These are phyloP conservation scores for Ogataea pini DNA, from an alignment of 805 yeast genomes.

Conservation along the genomic window DNA sequence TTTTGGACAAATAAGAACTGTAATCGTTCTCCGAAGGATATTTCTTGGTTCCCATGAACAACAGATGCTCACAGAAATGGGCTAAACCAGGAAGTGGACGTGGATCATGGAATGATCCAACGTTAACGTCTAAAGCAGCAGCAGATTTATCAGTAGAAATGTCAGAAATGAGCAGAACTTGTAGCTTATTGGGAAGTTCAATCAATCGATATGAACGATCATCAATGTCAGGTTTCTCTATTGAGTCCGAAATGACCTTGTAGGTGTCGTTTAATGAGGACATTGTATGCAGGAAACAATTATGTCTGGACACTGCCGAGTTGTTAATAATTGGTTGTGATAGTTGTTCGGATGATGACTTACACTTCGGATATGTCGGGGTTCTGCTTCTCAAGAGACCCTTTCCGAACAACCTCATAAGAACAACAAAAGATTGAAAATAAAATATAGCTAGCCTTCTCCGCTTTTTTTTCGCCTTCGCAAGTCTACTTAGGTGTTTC, in stretches of 20 bases:
- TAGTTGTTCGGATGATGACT: too few species aligned
- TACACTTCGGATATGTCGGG: not conserved
- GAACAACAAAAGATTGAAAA: not conserved
- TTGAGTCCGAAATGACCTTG: constrained; percentile 21
- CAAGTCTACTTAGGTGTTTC: not conserved
- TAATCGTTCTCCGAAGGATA: constrained; percentile 77
- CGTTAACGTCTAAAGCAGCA: constrained; percentile 76
- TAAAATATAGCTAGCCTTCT: not conserved
- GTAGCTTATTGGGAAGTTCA: constrained; percentile 55
- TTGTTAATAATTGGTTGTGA: too few species aligned
- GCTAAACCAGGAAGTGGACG: constrained; percentile 69
- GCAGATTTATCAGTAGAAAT: constrained; percentile 73
- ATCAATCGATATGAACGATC: constrained; percentile 74
- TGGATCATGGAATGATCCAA: constrained; percentile 74
- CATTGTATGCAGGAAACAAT: not conserved
- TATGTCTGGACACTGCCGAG: too few species aligned
- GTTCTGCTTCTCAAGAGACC: not conserved
- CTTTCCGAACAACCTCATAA: not conserved
- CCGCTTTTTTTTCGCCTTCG: constrained; percentile 5
- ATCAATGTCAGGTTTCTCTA: constrained; percentile 56
- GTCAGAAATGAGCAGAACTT: constrained; percentile 66
- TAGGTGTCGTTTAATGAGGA: constrained; percentile 8
- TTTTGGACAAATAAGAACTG: constrained; percentile 71
- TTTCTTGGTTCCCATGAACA: constrained; percentile 78
- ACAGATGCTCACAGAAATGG: constrained; percentile 72